Evolutionary conservation across 2,329 filamentous ascomycete genomes (phyloP), one percentile per base, ranked within the genome.

Genomic region (Colletotrichum sp.): DNA sequence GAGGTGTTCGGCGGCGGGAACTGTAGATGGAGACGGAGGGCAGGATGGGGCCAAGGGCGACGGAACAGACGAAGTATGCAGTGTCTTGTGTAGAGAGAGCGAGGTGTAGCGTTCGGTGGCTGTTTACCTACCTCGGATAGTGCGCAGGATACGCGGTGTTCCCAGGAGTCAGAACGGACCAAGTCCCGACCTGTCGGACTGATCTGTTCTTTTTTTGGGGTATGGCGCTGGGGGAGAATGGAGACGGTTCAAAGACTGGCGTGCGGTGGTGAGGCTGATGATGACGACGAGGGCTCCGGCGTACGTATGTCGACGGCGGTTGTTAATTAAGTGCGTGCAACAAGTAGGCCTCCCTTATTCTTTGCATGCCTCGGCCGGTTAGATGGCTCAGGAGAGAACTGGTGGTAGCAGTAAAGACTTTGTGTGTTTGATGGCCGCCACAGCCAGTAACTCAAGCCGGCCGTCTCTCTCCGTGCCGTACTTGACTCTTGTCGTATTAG

Each of bases 251-350:
- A 49, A 67, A 62, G 24, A 49, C 34, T 28, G 36, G 55, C 71
- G 68, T 32, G 32, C 15, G n/a, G 13, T 76, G 65, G 70, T 52
- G 70, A 76, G 73, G 71, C 73, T 63, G 63, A 69, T 57, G 73
- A 76, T 57, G 73, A 76, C 55, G 70, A 73, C 72, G 49, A 24
- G 28, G 49, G 34, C 49, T 59, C 49, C 52, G 21, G 32, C 49
- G 52, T 72, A 63, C 71, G 65, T 73, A 57, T 15, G 71, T 73
- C 66, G 44, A 26, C 24, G 71, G 71, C 18, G 55, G 13, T 36
- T 62, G 34, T 60, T 69, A 66, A 67, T 72, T 18, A 32, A 44
- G 49, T 49, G 69, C 63, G 49, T 26, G 63, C 39, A 32, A n/a
- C 39, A 32, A 15, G 62, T 59, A 69, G 30, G 52, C 44, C 30